Evolutionary conservation across 768 basidiomycete species (phyloP).

Genomic region (Rhodotorula kratochvilovae): DNA sequence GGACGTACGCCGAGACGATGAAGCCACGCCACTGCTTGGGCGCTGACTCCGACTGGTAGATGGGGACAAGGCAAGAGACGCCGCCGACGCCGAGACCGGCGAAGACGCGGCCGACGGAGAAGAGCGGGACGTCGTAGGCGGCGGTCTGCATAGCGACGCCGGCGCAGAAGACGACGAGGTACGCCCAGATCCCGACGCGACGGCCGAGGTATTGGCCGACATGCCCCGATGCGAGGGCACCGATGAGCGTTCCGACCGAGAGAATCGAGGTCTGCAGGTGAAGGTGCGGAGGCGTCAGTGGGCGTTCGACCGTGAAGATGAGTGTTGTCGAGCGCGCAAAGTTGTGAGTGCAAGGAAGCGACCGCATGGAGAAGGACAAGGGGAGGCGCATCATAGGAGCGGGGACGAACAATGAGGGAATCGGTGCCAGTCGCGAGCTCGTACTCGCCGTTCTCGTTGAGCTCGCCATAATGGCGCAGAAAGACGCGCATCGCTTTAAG

Average conservation of each 20-base stretch:
- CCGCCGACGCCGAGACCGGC: slow-evolving; percentile 58
- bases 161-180: slow-evolving; percentile 35
- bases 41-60: slow-evolving; percentile 61
- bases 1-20: slow-evolving; percentile 20
- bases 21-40: slow-evolving; percentile 63
- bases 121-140: slow-evolving; percentile 55
- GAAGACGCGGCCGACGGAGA: slow-evolving; percentile 68
- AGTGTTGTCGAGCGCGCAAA: too few species aligned
- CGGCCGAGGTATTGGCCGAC: slow-evolving; percentile 18
- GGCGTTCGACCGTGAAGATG: too few species aligned
- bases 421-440: slow-evolving; percentile 43
- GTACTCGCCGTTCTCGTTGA: slow-evolving; percentile 5
- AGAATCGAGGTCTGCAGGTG: slow-evolving; percentile 60
- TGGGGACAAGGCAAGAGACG: slow-evolving; percentile 54
- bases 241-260: slow-evolving; percentile 80
- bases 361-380: too few species aligned
- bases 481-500: slow-evolving; percentile 28
- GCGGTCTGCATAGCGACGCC: slow-evolving; percentile 68
- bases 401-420: slow-evolving; percentile 50
- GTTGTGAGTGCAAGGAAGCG: too few species aligned
- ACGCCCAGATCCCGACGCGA: slow-evolving; percentile 52
- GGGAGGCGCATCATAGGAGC: too few species aligned
- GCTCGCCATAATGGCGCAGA: neutral
- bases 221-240: slow-evolving; percentile 49
- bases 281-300: neutral